Conservation (phyloP, 208 protist species). For the Balamuthia mandrillaris region DNA sequence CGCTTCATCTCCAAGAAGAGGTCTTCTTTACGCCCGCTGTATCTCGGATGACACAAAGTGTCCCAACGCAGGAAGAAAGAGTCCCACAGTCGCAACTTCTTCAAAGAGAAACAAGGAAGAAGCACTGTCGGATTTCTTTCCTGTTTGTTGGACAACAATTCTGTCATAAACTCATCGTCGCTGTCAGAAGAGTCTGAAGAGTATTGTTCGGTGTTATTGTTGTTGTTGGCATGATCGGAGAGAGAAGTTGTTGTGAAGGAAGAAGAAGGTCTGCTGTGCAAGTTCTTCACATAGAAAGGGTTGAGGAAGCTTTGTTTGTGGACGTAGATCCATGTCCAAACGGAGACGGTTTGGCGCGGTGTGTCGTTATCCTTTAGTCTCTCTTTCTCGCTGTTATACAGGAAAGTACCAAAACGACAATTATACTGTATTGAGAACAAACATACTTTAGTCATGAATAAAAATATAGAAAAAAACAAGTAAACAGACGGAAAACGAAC, state of each 20-base stretch:
- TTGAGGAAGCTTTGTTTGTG: neutral
- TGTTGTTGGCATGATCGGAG: too few relatives aligned
- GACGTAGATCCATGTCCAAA: neutral
- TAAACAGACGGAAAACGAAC: neutral
- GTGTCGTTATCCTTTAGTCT: neutral
- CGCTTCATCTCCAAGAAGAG: too few relatives aligned
- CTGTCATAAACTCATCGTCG: too few relatives aligned
- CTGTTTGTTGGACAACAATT: too few relatives aligned
- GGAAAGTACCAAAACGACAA: constrained; percentile 57
- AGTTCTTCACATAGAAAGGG: neutral
- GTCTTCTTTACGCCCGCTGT: too few relatives aligned
- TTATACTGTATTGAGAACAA: constrained; percentile 75
- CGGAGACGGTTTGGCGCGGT: neutral
- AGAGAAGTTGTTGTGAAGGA: too few relatives aligned
- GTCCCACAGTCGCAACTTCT: neutral
- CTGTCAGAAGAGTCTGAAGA: too few relatives aligned
- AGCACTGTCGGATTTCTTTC: neutral
- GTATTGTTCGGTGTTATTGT: too few relatives aligned
- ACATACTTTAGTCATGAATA: constrained; percentile 44
- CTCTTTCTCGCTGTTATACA: neutral
- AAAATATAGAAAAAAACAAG: neutral
- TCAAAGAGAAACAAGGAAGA: neutral
- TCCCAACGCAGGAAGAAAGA: neutral
- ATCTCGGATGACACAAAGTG: neutral
- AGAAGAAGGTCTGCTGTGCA: too few relatives aligned